Evolutionary conservation across 768 basidiomycete genomes (phyloP).

Genomic region (Hemileccinum rubropunctum): DNA sequence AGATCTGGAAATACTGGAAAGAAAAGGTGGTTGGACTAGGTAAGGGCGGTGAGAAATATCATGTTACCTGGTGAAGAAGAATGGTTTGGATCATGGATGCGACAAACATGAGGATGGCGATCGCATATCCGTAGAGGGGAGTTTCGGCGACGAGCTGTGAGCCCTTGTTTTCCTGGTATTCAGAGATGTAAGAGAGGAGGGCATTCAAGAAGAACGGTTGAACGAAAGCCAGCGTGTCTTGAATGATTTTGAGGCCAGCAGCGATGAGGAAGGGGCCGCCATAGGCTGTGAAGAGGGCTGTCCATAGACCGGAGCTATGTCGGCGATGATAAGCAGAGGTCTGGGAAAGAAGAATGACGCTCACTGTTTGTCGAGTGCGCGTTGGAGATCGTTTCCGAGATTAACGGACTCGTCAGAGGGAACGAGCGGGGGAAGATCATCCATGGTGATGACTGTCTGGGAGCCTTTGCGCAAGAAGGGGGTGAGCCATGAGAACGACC

Average conservation of each 20-base stretch:
- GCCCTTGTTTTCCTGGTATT: slow-evolving; percentile 56
- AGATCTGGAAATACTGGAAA: slow-evolving; percentile 77
- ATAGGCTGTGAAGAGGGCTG: slow-evolving; percentile 73
- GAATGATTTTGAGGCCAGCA: slow-evolving; percentile 63
- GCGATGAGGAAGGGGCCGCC: slow-evolving; percentile 72
- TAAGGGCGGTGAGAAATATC: not conserved
- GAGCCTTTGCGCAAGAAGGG: slow-evolving; percentile 71
- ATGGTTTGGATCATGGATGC: slow-evolving; percentile 78
- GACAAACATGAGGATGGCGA: slow-evolving; percentile 78
- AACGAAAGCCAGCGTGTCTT: slow-evolving; percentile 78
- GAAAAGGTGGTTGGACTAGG: not conserved
- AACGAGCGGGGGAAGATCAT: slow-evolving; percentile 77
- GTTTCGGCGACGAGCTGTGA: slow-evolving; percentile 27
- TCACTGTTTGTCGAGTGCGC: slow-evolving; percentile 62
- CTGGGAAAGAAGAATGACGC: slow-evolving; percentile 19
- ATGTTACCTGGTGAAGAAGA: slow-evolving; percentile 68
- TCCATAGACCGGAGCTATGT: slow-evolving; percentile 60
- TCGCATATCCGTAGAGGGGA: slow-evolving; percentile 65
- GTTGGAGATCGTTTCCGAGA: slow-evolving; percentile 60
- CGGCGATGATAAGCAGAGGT: not conserved
- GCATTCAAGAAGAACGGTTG: slow-evolving; percentile 86
- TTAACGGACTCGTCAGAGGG: slow-evolving; percentile 66
- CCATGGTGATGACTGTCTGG: slow-evolving; percentile 68
- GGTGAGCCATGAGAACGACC: slow-evolving; percentile 88
- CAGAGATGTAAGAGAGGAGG: slow-evolving; percentile 77